phyloP scores from a whole-genome alignment of 345 rosid genomes.

The Lepidium sativum region DNA sequence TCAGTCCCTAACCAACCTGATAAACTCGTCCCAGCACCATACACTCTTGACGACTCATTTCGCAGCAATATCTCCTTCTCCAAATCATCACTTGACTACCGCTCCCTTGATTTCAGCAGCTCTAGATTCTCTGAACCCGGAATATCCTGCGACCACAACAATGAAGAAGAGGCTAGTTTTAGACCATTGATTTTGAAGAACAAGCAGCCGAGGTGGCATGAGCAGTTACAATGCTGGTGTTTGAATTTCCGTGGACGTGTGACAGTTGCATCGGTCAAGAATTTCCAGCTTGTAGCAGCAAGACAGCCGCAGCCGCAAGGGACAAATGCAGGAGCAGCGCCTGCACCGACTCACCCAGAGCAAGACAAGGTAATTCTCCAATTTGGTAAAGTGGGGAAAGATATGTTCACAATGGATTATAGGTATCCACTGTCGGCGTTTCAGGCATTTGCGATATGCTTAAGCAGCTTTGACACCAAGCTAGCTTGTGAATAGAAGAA shows the following conservation, averaged over 20 bases:
- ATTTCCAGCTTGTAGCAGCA: slow-evolving; percentile 51
- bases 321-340: slow-evolving; percentile 21
- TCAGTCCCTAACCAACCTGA: slow-evolving; percentile 52
- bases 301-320: slow-evolving; percentile 36
- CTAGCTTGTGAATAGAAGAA: slow-evolving; percentile 87
- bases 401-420: slow-evolving; percentile 97
- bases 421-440: slow-evolving; percentile 91
- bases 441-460: slow-evolving; percentile 94
- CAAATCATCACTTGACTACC: slow-evolving; percentile 41
- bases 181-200: slow-evolving; percentile 48
- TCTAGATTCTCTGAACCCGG: slow-evolving; percentile 41
- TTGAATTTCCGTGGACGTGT: slow-evolving; percentile 59
- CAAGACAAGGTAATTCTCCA: slow-evolving; percentile 89
- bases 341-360: slow-evolving; percentile 40
- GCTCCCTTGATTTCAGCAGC: slow-evolving; percentile 47
- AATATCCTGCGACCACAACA: slow-evolving; percentile 29
- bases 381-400: slow-evolving; percentile 94
- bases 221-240: slow-evolving; percentile 63
- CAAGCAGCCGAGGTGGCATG: slow-evolving; percentile 70
- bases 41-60: slow-evolving; percentile 44
- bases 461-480: slow-evolving; percentile 99
- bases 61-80: slow-evolving; percentile 52
- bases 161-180: slow-evolving; percentile 31
- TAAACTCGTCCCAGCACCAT: slow-evolving; percentile 33
- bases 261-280: slow-evolving; percentile 61